Evolutionary conservation across 1,284 basidiomycete genomes (phyloP).

Genomic region (Phaffia rhodozyma): DNA sequence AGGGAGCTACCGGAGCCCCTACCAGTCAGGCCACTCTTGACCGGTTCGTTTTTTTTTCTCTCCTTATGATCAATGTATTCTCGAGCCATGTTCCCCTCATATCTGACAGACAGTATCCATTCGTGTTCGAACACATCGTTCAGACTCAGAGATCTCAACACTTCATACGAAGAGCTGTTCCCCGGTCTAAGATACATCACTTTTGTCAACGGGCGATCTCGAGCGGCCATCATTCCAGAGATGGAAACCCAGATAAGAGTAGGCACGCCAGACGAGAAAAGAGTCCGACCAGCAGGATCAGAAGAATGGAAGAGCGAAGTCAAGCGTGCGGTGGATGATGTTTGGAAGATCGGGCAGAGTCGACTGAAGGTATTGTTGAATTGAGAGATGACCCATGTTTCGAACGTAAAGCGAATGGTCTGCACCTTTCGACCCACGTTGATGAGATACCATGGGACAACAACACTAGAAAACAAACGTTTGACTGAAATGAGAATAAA

Average conservation of each 20-base stretch:
- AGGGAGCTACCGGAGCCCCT: conserved; percentile 1
- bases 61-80: not conserved
- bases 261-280: conserved; percentile 29
- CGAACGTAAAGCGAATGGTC: too few relatives aligned
- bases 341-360: conserved; percentile 56
- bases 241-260: conserved; percentile 54
- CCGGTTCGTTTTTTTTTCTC: not conserved
- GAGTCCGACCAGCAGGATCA: conserved; percentile 22
- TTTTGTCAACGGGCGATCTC: conserved; percentile 72
- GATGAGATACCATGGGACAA: too few relatives aligned
- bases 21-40: conserved; percentile 17
- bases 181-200: conserved; percentile 73
- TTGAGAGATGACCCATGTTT: too few relatives aligned
- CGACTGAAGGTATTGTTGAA: too few relatives aligned
- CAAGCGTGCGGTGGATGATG: conserved; percentile 55
- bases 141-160: conserved; percentile 51
- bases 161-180: conserved; percentile 58
- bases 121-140: not conserved
- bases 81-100: not conserved
- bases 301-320: conserved; percentile 51
- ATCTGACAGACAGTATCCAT: not conserved
- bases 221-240: conserved; percentile 59
- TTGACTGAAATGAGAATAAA: too few relatives aligned
- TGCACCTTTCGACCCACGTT: too few relatives aligned
- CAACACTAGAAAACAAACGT: too few relatives aligned